A percentile compares a stretch with the other conserved stretches of the same genome.
Evolutionary conservation across 805 yeast genomes (phyloP).

Genomic region (Pichia thaimueangensis): DNA sequence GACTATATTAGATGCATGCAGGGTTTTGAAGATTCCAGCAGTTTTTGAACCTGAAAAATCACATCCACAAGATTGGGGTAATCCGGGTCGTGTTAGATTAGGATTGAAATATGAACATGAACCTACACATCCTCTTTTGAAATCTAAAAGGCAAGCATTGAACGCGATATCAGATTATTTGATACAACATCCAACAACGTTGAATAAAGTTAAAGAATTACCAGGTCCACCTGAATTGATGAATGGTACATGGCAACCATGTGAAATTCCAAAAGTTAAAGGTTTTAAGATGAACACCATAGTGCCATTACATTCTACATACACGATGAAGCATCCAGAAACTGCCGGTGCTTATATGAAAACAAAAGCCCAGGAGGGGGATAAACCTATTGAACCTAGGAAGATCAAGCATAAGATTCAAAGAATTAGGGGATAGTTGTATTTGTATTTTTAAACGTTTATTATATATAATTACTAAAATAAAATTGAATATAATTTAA

Average conservation of each 20-base stretch:
- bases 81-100: conserved; percentile 92
- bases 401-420: conserved; percentile 46
- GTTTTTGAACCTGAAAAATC: conserved; percentile 73
- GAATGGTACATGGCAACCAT: conserved; percentile 44
- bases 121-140: conserved; percentile 29
- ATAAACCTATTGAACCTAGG: conserved; percentile 30
- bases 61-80: conserved; percentile 96
- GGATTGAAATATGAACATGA: conserved; percentile 47
- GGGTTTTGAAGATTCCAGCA: conserved; percentile 23
- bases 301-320: conserved; percentile 81
- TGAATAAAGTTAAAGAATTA: conserved; percentile 53
- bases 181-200: conserved; percentile 61
- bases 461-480: no score
- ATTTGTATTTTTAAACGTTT: no score
- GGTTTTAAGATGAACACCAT: conserved; percentile 83
- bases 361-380: conserved; percentile 38
- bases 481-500: conserved; percentile 4
- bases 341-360: conserved; percentile 61
- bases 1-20: conserved; percentile 68
- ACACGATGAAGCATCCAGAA: conserved; percentile 78
- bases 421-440: conserved; percentile 49
- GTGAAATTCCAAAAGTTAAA: conserved; percentile 66
- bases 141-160: conserved; percentile 62
- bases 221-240: conserved; percentile 60
- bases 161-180: conserved; percentile 55